Conservation (phyloP, 108 stramenopile genomes). For the Nitzschia palea region DNA sequence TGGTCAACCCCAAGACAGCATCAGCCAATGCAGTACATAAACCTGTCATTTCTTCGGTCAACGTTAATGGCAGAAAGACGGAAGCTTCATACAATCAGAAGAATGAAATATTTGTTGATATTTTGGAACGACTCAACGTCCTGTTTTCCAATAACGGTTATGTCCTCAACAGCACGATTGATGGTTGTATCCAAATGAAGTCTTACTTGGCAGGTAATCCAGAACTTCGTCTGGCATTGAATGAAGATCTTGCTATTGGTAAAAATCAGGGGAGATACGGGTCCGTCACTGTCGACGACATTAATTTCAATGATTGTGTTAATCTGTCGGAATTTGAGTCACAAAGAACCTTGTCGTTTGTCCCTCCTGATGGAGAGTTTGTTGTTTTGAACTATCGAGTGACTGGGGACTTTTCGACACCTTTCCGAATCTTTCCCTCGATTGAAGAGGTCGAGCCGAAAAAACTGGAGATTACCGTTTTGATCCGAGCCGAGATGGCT, state of each 20-base stretch:
- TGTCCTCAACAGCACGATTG: slow-evolving; percentile 97
- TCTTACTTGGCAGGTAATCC: slow-evolving; percentile 95
- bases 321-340: slow-evolving; percentile 94
- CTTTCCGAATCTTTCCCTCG: slow-evolving; percentile 95
- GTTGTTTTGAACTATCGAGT: slow-evolving; percentile 96
- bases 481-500: slow-evolving; percentile 96
- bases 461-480: slow-evolving; percentile 84
- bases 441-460: slow-evolving; percentile 92
- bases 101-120: slow-evolving; percentile 99
- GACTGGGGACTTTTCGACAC: slow-evolving; percentile 95
- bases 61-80: slow-evolving; percentile 69
- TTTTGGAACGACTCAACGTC: slow-evolving; percentile 97
- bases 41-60: slow-evolving; percentile 89
- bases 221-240: slow-evolving; percentile 95
- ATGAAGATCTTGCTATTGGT: slow-evolving; percentile 97
- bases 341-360: slow-evolving; percentile 84
- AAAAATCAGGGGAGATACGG: slow-evolving; percentile 71
- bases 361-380: slow-evolving; percentile 99
- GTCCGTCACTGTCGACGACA: slow-evolving; percentile 90
- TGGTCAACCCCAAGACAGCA: slow-evolving; percentile 96
- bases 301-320: slow-evolving; percentile 99
- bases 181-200: slow-evolving; percentile 98
- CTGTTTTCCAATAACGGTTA: slow-evolving; percentile 98
- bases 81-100: slow-evolving; percentile 69
- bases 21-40: slow-evolving; percentile 94